Evolutionary conservation across 2,329 filamentous ascomycete species (phyloP).

Genomic region (Metarhizium brunneum): DNA sequence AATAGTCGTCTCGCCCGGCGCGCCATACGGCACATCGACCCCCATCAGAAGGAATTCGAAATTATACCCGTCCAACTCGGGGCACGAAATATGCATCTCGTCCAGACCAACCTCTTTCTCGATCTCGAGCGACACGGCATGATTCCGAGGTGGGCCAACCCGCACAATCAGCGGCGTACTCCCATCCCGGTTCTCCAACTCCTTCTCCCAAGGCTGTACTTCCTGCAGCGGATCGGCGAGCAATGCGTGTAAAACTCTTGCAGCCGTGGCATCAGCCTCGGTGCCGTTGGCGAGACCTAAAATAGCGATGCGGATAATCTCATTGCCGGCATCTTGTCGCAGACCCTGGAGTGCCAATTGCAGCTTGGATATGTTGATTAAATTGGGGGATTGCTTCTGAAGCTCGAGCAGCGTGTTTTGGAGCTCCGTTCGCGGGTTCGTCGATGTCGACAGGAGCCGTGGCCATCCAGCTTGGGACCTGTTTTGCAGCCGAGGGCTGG

Average conservation of each 20-base stretch:
- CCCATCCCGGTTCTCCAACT: constrained; percentile 42
- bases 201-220: constrained; percentile 57
- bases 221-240: constrained; percentile 60
- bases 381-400: constrained; percentile 48
- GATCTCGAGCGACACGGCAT: constrained; percentile 18
- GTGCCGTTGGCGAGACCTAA: constrained; percentile 35
- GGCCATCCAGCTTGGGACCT: constrained; percentile 12
- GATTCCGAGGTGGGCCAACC: constrained; percentile 27
- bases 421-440: constrained; percentile 39
- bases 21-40: constrained; percentile 28
- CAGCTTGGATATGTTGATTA: constrained; percentile 59
- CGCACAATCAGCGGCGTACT: constrained; percentile 54
- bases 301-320: constrained; percentile 50
- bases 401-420: constrained; percentile 50
- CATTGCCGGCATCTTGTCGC: constrained; percentile 44
- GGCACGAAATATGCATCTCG: constrained; percentile 55
- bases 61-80: constrained; percentile 48
- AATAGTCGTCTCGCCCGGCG: constrained; percentile 23
- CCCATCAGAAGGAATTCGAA: constrained; percentile 55
- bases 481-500: constrained; percentile 10
- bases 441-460: constrained; percentile 19
- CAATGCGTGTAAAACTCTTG: constrained; percentile 57
- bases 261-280: constrained; percentile 39
- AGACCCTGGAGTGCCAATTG: constrained; percentile 62
- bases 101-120: constrained; percentile 32